Evolutionary conservation across 2,329 filamentous ascomycete genomes (phyloP).

Genomic region (Cercospora zeina): DNA sequence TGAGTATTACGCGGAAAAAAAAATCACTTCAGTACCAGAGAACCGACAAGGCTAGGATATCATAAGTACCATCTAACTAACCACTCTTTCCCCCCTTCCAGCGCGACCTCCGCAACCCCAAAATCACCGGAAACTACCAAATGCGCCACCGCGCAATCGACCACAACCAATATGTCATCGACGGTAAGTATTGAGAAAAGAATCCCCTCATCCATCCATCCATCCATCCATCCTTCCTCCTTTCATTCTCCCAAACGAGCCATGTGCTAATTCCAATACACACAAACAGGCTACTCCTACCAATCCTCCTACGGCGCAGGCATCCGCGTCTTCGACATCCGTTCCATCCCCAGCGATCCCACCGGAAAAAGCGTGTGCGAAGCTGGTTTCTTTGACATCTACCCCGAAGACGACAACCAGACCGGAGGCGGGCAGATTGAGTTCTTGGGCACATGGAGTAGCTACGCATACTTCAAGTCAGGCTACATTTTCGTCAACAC

Average conservation of each 20-base stretch:
- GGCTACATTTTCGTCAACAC: conserved; percentile 55
- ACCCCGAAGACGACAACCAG: conserved; percentile 51
- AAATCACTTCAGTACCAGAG: too few relatives aligned
- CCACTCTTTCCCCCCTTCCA: too few relatives aligned
- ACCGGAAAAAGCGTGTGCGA: conserved; percentile 50
- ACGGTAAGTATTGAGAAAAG: conserved; percentile 31
- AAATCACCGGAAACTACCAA: conserved; percentile 44
- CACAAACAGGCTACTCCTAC: conserved; percentile 33
- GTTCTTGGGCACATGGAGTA: conserved; percentile 49
- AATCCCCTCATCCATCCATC: background rate
- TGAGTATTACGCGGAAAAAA: too few relatives aligned
- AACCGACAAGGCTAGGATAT: too few relatives aligned
- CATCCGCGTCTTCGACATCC: conserved; percentile 41
- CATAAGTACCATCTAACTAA: too few relatives aligned
- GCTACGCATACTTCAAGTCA: conserved; percentile 52
- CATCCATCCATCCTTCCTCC: too few relatives aligned
- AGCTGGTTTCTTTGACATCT: conserved; percentile 54
- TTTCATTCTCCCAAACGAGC: too few relatives aligned
- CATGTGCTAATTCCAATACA: background rate
- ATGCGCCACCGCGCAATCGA: conserved; percentile 40
- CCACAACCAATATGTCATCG: conserved; percentile 47
- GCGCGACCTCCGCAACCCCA: conserved; percentile 46
- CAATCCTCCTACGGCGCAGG: conserved; percentile 44
- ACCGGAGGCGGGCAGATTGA: conserved; percentile 41
- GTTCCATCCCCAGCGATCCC: conserved; percentile 44